Evolutionary conservation across 2,329 filamentous ascomycete genomes (phyloP).

Genomic region (Aureobasidium leucospermi): DNA sequence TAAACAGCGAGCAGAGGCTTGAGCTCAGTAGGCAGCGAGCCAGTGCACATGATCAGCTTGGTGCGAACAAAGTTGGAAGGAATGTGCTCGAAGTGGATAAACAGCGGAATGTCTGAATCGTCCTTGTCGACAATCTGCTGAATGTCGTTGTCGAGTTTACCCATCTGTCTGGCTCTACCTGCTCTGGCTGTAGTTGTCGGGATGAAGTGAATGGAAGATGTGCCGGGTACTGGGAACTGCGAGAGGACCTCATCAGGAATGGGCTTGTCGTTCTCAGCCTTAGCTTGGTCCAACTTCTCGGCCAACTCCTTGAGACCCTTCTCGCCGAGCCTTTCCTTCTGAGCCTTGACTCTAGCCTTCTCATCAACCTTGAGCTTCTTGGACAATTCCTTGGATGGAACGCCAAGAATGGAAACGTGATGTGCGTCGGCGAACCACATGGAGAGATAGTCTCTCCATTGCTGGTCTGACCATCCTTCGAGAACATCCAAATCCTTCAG

Average conservation of each 20-base stretch:
- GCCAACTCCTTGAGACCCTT: slow-evolving; percentile 70
- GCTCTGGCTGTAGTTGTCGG: slow-evolving; percentile 76
- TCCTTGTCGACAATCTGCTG: slow-evolving; percentile 71
- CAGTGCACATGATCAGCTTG: slow-evolving; percentile 71
- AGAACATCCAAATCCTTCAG: slow-evolving; percentile 56
- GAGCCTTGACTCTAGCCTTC: slow-evolving; percentile 66
- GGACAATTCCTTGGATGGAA: slow-evolving; percentile 72
- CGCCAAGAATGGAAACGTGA: slow-evolving; percentile 81
- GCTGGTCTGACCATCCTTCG: slow-evolving; percentile 69
- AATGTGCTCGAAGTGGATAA: slow-evolving; percentile 95
- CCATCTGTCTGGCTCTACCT: slow-evolving; percentile 67
- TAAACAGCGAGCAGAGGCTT: slow-evolving; percentile 82
- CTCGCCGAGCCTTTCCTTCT: slow-evolving; percentile 72
- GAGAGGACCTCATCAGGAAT: slow-evolving; percentile 79
- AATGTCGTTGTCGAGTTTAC: slow-evolving; percentile 57
- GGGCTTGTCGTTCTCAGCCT: slow-evolving; percentile 78
- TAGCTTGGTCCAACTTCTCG: slow-evolving; percentile 71
- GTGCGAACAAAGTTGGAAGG: slow-evolving; percentile 88
- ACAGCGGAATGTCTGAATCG: slow-evolving; percentile 60
- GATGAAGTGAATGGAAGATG: slow-evolving; percentile 92
- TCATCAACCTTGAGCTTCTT: slow-evolving; percentile 77
- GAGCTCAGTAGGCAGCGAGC: slow-evolving; percentile 67
- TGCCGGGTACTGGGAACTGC: slow-evolving; percentile 71
- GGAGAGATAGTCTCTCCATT: slow-evolving; percentile 77
- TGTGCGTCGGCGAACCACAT: slow-evolving; percentile 80